A percentile compares a stretch with the other conserved stretches of the same genome.
Conservation (phyloP, 2,329 filamentous ascomycete species). For the Biscogniauxia sp. region DNA sequence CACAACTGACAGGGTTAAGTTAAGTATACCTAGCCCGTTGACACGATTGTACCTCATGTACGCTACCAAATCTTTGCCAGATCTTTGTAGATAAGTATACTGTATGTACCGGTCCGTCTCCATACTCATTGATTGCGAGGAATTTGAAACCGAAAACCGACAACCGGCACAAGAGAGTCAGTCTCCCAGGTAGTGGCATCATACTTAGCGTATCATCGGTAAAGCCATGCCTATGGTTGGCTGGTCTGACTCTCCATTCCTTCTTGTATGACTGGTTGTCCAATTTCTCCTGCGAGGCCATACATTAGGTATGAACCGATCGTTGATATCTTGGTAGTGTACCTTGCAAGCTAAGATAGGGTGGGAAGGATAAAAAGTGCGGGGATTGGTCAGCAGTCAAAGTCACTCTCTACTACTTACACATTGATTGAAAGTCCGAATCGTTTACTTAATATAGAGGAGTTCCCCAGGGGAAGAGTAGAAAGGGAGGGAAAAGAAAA, state of each 20-base stretch:
- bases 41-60: background rate
- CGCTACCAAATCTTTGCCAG: too few relatives aligned
- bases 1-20: conserved; percentile 4
- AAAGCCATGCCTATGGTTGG: background rate
- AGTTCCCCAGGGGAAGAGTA: too few relatives aligned
- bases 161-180: too few relatives aligned
- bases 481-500: too few relatives aligned
- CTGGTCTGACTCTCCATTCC: background rate
- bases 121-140: background rate
- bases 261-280: background rate
- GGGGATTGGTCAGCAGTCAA: background rate
- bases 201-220: too few relatives aligned
- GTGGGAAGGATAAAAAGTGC: background rate
- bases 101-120: too few relatives aligned
- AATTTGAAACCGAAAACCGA: too few relatives aligned
- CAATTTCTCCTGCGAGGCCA: background rate
- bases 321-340: background rate
- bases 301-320: background rate
- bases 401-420: too few relatives aligned
- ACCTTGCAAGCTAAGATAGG: background rate
- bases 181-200: too few relatives aligned
- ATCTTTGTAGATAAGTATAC: too few relatives aligned
- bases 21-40: background rate
- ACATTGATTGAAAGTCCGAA: too few relatives aligned
- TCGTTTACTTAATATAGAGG: too few relatives aligned